A percentile compares a stretch with the other conserved stretches of the same genome.
Evolutionary conservation across 768 basidiomycete genomes (phyloP).

Genomic region (Tylopilus subfusipes): DNA sequence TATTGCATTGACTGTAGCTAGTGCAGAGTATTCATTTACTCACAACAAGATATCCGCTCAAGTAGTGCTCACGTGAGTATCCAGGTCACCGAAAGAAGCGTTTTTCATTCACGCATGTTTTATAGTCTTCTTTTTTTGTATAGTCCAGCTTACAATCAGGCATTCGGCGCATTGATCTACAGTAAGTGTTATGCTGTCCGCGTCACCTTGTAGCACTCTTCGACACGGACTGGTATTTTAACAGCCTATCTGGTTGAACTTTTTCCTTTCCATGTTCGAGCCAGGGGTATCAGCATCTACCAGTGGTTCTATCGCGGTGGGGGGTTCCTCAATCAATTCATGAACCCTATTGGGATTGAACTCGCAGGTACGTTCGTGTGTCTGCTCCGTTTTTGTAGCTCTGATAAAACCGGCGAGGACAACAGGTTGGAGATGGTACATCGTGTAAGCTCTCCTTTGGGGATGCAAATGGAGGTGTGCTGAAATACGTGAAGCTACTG

Average conservation of each 20-base stretch:
- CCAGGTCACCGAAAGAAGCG: background rate
- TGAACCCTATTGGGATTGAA: conserved; percentile 20
- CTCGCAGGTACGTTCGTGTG: conserved; percentile 2
- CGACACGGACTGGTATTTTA: background rate
- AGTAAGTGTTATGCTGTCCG: background rate
- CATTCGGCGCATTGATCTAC: background rate
- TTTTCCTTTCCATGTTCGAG: conserved; percentile 60
- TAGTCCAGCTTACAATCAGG: conserved; percentile 5
- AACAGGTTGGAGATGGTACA: conserved; percentile 3
- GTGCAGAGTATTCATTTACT: conserved; percentile 8
- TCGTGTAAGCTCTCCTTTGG: background rate
- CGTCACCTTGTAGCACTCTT: background rate
- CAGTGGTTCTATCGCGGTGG: conserved; percentile 51
- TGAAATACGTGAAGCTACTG: background rate
- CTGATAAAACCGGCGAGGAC: background rate
- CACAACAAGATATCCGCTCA: background rate
- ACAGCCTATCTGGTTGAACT: conserved; percentile 60
- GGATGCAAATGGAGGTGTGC: background rate
- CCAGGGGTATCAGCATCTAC: conserved; percentile 61
- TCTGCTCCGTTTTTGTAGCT: background rate
- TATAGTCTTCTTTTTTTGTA: conserved; percentile 11
- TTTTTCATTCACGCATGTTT: background rate
- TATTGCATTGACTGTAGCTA: conserved; percentile 10
- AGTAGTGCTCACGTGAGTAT: conserved; percentile 3
- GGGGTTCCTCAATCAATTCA: conserved; percentile 9